Percentiles rank a stretch among this genome's conserved stretches.
phyloP scores from a whole-genome alignment of 129 eudicot species.

The Artemisia tridentata region DNA sequence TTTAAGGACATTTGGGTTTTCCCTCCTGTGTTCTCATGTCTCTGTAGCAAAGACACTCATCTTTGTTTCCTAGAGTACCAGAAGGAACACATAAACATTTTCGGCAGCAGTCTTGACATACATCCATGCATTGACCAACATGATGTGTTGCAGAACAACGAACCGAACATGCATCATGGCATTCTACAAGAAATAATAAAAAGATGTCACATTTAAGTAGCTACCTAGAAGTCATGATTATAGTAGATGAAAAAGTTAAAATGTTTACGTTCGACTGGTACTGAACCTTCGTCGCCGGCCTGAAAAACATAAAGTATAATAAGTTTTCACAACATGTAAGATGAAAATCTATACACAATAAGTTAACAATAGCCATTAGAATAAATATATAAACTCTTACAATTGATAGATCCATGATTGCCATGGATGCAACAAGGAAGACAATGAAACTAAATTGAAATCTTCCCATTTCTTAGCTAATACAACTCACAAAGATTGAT shows the following conservation, averaged over 20 bases:
- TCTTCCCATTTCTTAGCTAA: constrained; percentile 10
- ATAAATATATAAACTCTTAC: too few relatives aligned
- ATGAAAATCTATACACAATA: too few relatives aligned
- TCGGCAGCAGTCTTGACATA: constrained; percentile 26
- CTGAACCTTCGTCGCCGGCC: constrained; percentile 28
- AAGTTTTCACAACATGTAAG: neutral
- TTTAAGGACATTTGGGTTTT: constrained; percentile 27
- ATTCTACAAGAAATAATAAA: too few relatives aligned
- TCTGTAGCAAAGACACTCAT: constrained; percentile 33
- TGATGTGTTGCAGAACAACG: constrained; percentile 31
- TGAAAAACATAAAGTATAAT: neutral
- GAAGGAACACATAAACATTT: constrained; percentile 33
- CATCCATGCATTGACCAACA: constrained; percentile 23
- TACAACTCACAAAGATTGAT: neutral
- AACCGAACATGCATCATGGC: constrained; percentile 19
- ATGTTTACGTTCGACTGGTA: neutral
- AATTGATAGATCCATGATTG: constrained; percentile 8
- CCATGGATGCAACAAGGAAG: constrained; percentile 23
- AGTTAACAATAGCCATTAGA: too few relatives aligned
- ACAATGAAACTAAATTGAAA: constrained; percentile 3
- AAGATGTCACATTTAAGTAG: too few relatives aligned
- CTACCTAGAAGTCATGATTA: too few relatives aligned
- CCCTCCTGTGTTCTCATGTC: constrained; percentile 24
- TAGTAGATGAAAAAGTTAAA: too few relatives aligned
- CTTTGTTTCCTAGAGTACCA: constrained; percentile 20